Base-by-base conservation (phyloP, 306 rosid species). In the apple (Malus domestica) region DNA sequence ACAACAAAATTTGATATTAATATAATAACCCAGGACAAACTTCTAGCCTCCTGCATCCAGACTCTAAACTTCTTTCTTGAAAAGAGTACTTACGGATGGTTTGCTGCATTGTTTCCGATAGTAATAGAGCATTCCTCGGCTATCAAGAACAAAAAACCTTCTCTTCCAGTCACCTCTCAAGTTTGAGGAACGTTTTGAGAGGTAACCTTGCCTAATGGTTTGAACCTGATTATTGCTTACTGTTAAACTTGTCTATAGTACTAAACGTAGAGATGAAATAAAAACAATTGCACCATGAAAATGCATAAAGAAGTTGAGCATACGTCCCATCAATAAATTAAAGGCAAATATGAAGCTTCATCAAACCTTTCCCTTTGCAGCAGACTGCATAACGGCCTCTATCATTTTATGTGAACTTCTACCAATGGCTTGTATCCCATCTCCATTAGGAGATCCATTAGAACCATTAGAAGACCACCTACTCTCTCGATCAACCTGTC, bases 381-480 rank as follows among this genome's bases (percentile, higher is more conserved):
- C 99, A 85, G 96, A 89, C 86, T 96, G 99, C 99, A 96, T 96
- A 61, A 96, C 99, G 19, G 97, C 99, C 82, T 96, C 98, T 79
- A 96, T 96, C 99, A 93, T 93, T 87, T 96, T 96, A 90, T 96
- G 99, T 10, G 99, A 96, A 84, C 99, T 96, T 89, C 99, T 90
- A 81, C 99, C 99, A 67, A 96, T 96, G 75, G 96, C 93, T 89
- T 93, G 99, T 88, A 93, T 89, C 73, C 99, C 99, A 83, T 93
- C 98, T 78, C 99, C 99, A 83, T 96, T 96, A 40, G 99, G 99
- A 78, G 99, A 96, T 33, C 98, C 98, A 70, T 89, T 89, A 46
- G 97, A 90, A 68, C 97, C 96, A 82, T 89, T 90, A 71, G 97
- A 90, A 72, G 90, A 88, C 99, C 93, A 93, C 84, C 93, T 85